Percentiles rank a stretch among this genome's conserved stretches.
Conservation (phyloP, 2,329 filamentous ascomycete genomes). For the Alternaria sp. region DNA sequence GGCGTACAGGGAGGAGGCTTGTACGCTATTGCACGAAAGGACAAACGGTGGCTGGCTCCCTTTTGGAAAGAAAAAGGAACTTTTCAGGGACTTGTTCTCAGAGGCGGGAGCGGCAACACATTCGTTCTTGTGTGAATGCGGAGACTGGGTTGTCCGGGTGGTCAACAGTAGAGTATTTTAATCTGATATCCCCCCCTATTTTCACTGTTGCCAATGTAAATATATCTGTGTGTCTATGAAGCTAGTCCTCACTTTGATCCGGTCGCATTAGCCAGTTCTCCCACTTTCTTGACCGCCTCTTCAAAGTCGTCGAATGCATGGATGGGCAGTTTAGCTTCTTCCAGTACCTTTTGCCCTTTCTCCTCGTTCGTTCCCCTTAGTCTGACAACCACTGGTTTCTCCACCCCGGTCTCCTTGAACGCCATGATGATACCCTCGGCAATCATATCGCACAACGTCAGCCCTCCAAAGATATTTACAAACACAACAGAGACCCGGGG, state of each 20-base stretch:
- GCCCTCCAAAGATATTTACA: slow-evolving; percentile 73
- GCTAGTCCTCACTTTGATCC: background rate
- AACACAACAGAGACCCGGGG: slow-evolving; percentile 73
- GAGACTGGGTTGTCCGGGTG: slow-evolving; percentile 7
- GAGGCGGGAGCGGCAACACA: slow-evolving; percentile 13
- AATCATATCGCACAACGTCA: slow-evolving; percentile 82
- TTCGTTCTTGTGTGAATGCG: slow-evolving; percentile 17
- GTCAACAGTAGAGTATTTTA: slow-evolving; percentile 29
- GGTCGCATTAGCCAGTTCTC: slow-evolving; percentile 32
- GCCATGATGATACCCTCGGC: slow-evolving; percentile 75
- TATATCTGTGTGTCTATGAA: background rate
- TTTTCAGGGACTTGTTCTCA: background rate
- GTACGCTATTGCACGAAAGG: slow-evolving; percentile 8
- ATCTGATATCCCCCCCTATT: slow-evolving; percentile 20
- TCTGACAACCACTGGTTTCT: slow-evolving; percentile 74
- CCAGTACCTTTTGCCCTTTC: slow-evolving; percentile 72
- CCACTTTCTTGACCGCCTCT: slow-evolving; percentile 60
- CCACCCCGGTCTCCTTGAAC: slow-evolving; percentile 70
- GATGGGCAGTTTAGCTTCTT: slow-evolving; percentile 69
- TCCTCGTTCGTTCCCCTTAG: slow-evolving; percentile 77
- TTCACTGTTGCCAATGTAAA: background rate
- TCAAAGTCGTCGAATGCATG: slow-evolving; percentile 78
- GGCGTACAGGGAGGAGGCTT: slow-evolving; percentile 15
- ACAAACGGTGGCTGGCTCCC: slow-evolving; percentile 12
- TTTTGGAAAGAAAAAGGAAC: slow-evolving; percentile 3